These are phyloP conservation scores for Neurospora discreta DNA, from an alignment of 495 filamentous ascomycete genomes.

Conservation along the genomic window DNA sequence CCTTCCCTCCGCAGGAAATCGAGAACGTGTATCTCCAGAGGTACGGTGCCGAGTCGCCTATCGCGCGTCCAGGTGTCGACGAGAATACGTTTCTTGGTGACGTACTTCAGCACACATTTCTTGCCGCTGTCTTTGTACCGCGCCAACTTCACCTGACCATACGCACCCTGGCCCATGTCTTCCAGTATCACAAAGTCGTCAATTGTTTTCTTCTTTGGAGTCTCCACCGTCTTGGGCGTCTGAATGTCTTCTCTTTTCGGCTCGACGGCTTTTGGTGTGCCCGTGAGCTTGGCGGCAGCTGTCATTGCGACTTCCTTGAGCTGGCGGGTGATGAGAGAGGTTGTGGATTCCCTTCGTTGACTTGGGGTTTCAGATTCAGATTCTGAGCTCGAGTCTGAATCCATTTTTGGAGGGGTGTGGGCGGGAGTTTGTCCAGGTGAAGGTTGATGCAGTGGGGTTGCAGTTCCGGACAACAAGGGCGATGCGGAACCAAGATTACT, in stretches of 20 bases:
- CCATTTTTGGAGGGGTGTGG: constrained; percentile 40
- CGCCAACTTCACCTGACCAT: constrained; percentile 95
- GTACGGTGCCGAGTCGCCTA: constrained; percentile 87
- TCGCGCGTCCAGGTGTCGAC: constrained; percentile 99
- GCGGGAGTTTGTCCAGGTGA: constrained; percentile 59
- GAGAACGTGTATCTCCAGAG: constrained; percentile 92
- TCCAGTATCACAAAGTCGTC: constrained; percentile 86
- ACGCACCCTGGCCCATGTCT: constrained; percentile 97
- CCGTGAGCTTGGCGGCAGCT: constrained; percentile 36
- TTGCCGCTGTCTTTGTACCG: constrained; percentile 70
- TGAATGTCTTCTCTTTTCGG: constrained; percentile 24
- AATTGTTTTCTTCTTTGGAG: constrained; percentile 64
- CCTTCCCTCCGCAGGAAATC: constrained; percentile 87
- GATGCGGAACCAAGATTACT: constrained; percentile 45
- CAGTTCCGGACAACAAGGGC: constrained; percentile 45
- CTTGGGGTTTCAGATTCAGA: constrained; percentile 6
- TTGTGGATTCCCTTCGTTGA: constrained; percentile 25
- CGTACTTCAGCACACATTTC: constrained; percentile 93
- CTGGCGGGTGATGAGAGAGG: constrained; percentile 61
- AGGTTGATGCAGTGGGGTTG: constrained; percentile 61
- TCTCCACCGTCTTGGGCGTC: constrained; percentile 10
- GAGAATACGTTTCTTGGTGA: constrained; percentile 91
- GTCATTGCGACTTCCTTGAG: constrained; percentile 55
- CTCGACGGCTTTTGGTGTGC: constrained; percentile 19
- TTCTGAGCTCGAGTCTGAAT: constrained; percentile 33